Conservation (phyloP, 202 grass and related monocot genomes). For the Sporobolus alterniflorus region DNA sequence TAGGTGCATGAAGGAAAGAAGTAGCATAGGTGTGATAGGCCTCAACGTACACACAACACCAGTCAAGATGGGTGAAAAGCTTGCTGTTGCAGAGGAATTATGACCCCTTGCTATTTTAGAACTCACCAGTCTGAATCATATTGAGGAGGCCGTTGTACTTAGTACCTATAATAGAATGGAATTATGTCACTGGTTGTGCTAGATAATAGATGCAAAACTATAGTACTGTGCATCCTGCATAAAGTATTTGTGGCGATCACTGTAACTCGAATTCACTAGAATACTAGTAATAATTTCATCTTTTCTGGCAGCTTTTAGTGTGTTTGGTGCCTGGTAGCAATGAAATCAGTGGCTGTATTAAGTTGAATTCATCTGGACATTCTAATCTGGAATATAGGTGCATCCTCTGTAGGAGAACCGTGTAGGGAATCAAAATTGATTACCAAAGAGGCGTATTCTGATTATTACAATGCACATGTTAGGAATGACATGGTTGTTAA, state of each 20-base stretch:
- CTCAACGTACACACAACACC: slow-evolving; percentile 85
- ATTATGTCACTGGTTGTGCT: too few species aligned
- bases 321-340: not conserved
- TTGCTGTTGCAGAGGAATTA: slow-evolving; percentile 79
- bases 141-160: slow-evolving; percentile 90
- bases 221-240: not conserved
- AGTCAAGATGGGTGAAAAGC: slow-evolving; percentile 85
- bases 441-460: not conserved
- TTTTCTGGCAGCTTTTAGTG: not conserved
- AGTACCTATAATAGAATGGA: slow-evolving; percentile 95
- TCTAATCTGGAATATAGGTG: not conserved
- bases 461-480: not conserved
- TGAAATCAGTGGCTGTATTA: not conserved
- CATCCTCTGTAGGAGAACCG: not conserved
- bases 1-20: slow-evolving; percentile 92
- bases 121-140: slow-evolving; percentile 75
- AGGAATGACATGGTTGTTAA: not conserved
- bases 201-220: too few species aligned
- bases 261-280: not conserved
- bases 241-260: not conserved
- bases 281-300: not conserved
- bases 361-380: not conserved
- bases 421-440: not conserved
- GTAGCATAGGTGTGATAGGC: slow-evolving; percentile 86
- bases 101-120: slow-evolving; percentile 86